phyloP scores from a whole-genome alignment of 768 basidiomycete species.

The Guyanaporus albipodus region DNA sequence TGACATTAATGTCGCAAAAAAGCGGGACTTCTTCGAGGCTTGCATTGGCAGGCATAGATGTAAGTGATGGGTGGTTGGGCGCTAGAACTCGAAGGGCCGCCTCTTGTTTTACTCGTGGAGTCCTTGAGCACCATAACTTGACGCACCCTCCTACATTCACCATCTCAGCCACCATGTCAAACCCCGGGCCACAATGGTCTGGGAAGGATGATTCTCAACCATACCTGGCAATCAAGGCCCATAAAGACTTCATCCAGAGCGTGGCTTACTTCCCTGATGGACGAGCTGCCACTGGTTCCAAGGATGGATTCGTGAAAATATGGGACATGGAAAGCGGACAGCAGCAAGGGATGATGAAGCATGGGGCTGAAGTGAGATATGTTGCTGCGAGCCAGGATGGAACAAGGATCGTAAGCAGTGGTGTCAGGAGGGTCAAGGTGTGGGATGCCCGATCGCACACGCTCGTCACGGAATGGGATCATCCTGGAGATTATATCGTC shows the following conservation, averaged over 20 bases:
- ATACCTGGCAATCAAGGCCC: background rate
- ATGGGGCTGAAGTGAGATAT: background rate
- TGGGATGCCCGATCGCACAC: constrained; percentile 4
- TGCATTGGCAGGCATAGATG: too few relatives aligned
- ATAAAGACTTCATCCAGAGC: background rate
- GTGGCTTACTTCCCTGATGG: constrained; percentile 7
- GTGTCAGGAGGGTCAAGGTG: background rate
- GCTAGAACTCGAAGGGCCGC: too few relatives aligned
- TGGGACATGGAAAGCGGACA: constrained; percentile 8
- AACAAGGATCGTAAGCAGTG: background rate
- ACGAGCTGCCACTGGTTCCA: background rate
- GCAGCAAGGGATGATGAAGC: constrained; percentile 2
- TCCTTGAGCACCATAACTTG: too few relatives aligned
- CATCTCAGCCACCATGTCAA: background rate
- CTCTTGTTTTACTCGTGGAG: too few relatives aligned
- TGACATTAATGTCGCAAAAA: too few relatives aligned
- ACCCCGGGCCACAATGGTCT: too few relatives aligned
- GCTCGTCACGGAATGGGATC: constrained; percentile 1
- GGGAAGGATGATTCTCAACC: background rate
- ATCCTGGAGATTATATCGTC: rapidly evolving
- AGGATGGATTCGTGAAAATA: background rate
- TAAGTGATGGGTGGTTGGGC: too few relatives aligned
- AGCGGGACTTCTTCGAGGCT: too few relatives aligned
- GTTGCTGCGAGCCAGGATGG: constrained; percentile 3
- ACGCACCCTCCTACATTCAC: too few relatives aligned